A percentile compares a stretch with the other conserved stretches of the same genome.
Evolutionary conservation across 768 basidiomycete species (phyloP).

Genomic region (Pisolithus orientalis): DNA sequence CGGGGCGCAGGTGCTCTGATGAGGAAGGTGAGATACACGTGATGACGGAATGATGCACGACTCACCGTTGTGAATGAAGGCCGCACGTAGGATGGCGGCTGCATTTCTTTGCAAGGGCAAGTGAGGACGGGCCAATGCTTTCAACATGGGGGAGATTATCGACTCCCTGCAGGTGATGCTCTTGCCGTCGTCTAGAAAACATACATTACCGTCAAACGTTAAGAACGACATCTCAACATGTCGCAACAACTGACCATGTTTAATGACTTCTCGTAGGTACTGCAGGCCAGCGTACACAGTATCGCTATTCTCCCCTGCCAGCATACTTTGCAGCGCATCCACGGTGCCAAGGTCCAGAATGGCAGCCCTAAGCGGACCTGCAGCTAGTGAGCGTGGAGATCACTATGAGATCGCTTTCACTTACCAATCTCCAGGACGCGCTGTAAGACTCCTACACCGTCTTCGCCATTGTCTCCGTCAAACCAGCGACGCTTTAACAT

Average conservation of each 20-base stretch:
- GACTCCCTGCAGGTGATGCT: not conserved
- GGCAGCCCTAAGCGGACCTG: conserved; percentile 12
- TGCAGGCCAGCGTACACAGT: conserved; percentile 14
- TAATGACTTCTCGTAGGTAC: conserved; percentile 16
- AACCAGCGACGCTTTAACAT: conserved; percentile 25
- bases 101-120: conserved; percentile 13
- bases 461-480: conserved; percentile 22
- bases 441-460: conserved; percentile 15
- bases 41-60: not conserved
- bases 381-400: not conserved
- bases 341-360: conserved; percentile 12
- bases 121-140: conserved; percentile 10
- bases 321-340: conserved; percentile 10
- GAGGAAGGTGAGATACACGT: not conserved
- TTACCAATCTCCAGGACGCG: conserved; percentile 16
- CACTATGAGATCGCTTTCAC: not conserved
- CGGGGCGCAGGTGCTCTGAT: conserved; percentile 8
- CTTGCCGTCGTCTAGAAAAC: conserved; percentile 2
- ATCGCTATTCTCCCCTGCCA: conserved; percentile 5
- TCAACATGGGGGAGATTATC: conserved; percentile 11
- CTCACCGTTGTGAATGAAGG: conserved; percentile 12
- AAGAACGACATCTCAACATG: not conserved
- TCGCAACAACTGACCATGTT: conserved; percentile 10
- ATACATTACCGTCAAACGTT: not conserved
- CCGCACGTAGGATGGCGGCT: conserved; percentile 5